Conservation (phyloP, 2,329 filamentous ascomycete genomes). For the Colletotrichum tropicale region DNA sequence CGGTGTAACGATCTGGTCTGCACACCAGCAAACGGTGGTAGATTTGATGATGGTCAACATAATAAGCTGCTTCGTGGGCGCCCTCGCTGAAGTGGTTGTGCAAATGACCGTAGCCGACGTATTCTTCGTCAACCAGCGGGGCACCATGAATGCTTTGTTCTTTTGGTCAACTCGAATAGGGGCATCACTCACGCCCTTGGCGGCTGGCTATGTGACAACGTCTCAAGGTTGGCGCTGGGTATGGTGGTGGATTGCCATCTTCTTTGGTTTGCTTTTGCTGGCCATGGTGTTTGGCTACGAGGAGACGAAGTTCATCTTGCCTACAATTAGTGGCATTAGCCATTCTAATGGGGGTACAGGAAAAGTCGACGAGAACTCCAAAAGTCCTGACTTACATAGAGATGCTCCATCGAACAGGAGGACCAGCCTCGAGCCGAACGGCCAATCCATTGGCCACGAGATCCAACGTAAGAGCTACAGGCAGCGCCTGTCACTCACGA, state of each 20-base stretch:
- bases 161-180: slow-evolving; percentile 28
- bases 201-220: slow-evolving; percentile 38
- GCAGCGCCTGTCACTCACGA: neutral
- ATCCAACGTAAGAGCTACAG: neutral
- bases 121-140: slow-evolving; percentile 53
- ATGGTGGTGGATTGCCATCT: slow-evolving; percentile 50
- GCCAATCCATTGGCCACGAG: neutral
- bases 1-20: slow-evolving; percentile 41
- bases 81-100: slow-evolving; percentile 45
- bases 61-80: slow-evolving; percentile 46
- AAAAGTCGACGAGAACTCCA: neutral
- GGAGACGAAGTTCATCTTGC: neutral
- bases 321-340: neutral
- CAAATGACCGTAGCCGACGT: slow-evolving; percentile 53
- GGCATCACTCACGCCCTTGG: slow-evolving; percentile 40
- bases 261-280: slow-evolving; percentile 40
- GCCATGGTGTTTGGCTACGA: slow-evolving; percentile 44
- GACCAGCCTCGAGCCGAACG: neutral
- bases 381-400: neutral
- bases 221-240: slow-evolving; percentile 51
- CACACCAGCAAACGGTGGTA: slow-evolving; percentile 40
- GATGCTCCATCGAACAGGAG: neutral
- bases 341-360: neutral
- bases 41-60: slow-evolving; percentile 50
- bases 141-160: slow-evolving; percentile 51